A percentile compares a stretch with the other conserved stretches of the same genome.
Conservation (phyloP, 352 stramenopile species). For the Globisporangium cylindrosporum region DNA sequence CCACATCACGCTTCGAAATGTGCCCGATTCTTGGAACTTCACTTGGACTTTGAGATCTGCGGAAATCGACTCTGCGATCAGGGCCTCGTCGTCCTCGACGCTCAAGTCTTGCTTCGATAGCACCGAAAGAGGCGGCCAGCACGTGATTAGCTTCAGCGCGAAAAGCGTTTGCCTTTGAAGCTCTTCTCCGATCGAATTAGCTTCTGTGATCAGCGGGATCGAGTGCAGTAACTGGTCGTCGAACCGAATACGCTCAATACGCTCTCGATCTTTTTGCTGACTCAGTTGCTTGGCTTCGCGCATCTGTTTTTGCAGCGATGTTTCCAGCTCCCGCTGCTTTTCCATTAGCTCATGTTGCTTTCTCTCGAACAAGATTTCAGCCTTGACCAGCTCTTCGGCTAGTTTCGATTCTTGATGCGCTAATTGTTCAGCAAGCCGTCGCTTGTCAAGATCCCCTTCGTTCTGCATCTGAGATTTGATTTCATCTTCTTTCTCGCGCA, state of each 20-base stretch:
- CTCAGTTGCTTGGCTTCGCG: constrained; percentile 62
- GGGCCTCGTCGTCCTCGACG: constrained; percentile 58
- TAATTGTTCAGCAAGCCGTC: constrained; percentile 65
- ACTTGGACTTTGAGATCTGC: constrained; percentile 78
- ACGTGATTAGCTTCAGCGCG: constrained; percentile 64
- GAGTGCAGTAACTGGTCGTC: constrained; percentile 76
- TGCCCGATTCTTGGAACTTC: constrained; percentile 71
- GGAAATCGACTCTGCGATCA: constrained; percentile 45
- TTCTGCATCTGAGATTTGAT: constrained; percentile 74
- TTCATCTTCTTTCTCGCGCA: constrained; percentile 66
- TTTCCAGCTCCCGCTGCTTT: constrained; percentile 65
- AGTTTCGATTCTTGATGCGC: constrained; percentile 75
- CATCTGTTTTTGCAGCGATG: constrained; percentile 78
- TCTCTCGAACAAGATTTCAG: constrained; percentile 71
- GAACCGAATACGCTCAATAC: constrained; percentile 63
- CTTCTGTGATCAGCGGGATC: constrained; percentile 83
- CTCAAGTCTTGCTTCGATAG: constrained; percentile 27
- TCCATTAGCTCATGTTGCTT: constrained; percentile 70
- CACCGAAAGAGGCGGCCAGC: constrained; percentile 22
- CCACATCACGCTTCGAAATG: constrained; percentile 76
- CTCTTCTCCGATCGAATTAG: constrained; percentile 84
- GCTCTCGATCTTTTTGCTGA: constrained; percentile 74
- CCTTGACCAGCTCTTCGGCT: constrained; percentile 72
- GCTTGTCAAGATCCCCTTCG: constrained; percentile 76
- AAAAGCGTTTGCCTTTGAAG: constrained; percentile 67